Conservation (phyloP, 306 rosid species). For the Vigna nakashimae region DNA sequence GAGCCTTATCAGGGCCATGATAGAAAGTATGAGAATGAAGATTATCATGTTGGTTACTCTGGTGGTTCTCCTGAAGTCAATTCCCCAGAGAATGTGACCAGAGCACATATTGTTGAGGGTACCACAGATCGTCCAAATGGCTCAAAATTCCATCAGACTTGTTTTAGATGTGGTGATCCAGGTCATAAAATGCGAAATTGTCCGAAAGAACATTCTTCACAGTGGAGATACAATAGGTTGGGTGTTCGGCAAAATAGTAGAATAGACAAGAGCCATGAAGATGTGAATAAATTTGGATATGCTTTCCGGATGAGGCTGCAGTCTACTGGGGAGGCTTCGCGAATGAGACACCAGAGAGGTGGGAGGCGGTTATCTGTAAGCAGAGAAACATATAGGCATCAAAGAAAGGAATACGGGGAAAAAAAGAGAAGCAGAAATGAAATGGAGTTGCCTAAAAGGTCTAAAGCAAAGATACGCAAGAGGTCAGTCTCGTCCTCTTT, state of each 20-base stretch:
- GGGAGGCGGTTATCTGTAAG: constrained; percentile 36
- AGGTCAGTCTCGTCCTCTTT: constrained; percentile 46
- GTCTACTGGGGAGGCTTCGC: constrained; percentile 45
- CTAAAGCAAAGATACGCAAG: constrained; percentile 49
- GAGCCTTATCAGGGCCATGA: constrained; percentile 62
- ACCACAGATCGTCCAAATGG: constrained; percentile 38
- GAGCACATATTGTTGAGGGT: constrained; percentile 39
- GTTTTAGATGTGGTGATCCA: constrained; percentile 61
- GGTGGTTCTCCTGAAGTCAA: constrained; percentile 48
- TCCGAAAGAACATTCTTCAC: constrained; percentile 46
- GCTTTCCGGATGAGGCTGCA: constrained; percentile 40
- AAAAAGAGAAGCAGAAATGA: constrained; percentile 56
- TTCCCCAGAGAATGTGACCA: constrained; percentile 43
- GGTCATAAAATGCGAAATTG: constrained; percentile 68
- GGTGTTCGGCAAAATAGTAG: constrained; percentile 41
- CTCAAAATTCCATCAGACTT: constrained; percentile 42
- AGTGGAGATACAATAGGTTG: constrained; percentile 42
- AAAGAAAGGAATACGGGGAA: constrained; percentile 43
- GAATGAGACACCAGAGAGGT: constrained; percentile 43
- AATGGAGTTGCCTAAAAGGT: constrained; percentile 45
- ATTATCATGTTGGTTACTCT: constrained; percentile 44
- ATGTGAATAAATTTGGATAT: constrained; percentile 50
- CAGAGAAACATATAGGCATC: constrained; percentile 41
- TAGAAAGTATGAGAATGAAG: constrained; percentile 48
- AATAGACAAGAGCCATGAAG: constrained; percentile 28